Conservation (phyloP, 352 stramenopile species). For the Phytophthora tubulina region DNA sequence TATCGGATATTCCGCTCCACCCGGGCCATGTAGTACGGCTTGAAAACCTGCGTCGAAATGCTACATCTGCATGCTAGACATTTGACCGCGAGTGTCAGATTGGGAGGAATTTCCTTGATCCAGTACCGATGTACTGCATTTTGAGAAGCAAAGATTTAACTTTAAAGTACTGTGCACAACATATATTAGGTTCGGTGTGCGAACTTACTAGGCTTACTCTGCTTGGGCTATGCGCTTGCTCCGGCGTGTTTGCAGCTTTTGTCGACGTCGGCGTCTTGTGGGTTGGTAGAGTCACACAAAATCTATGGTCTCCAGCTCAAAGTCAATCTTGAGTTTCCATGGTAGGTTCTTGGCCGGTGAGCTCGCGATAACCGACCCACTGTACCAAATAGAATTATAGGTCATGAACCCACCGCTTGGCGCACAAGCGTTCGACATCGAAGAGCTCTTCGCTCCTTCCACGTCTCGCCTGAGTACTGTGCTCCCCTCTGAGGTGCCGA, state of each 20-base stretch:
- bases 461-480: background rate
- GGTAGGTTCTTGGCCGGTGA: too few species aligned
- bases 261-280: background rate
- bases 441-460: background rate
- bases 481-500: too few species aligned
- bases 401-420: background rate
- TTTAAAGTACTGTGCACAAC: background rate
- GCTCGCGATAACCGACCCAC: background rate
- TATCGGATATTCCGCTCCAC: too few species aligned
- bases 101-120: constrained; percentile 3
- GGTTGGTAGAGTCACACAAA: background rate
- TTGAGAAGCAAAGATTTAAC: background rate
- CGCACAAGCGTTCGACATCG: background rate
- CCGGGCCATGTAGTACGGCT: too few species aligned
- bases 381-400: background rate
- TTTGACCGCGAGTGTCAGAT: too few species aligned
- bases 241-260: background rate
- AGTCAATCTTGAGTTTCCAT: too few species aligned
- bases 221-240: background rate
- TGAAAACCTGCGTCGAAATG: too few species aligned
- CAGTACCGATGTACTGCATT: background rate
- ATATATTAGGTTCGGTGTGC: background rate
- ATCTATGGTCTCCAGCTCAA: background rate
- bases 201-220: background rate
- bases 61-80: too few species aligned